A percentile compares a stretch with the other conserved stretches of the same genome.
phyloP scores from a whole-genome alignment of 345 rosid genomes.

The Eucalyptus rudis region DNA sequence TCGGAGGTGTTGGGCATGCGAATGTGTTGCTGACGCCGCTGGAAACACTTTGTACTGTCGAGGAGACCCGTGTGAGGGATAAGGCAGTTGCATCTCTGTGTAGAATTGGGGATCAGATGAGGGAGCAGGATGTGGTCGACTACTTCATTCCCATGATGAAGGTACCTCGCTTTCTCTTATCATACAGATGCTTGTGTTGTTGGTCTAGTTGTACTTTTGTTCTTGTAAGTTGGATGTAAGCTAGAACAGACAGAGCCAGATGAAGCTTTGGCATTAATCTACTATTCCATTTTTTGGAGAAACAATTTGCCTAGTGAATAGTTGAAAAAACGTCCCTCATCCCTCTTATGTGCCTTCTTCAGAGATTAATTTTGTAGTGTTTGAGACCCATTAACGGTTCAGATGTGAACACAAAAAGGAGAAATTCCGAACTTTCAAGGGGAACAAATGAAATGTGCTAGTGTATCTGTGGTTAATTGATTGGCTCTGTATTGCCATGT shows the following conservation, averaged over 20 bases:
- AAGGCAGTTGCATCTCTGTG: constrained; percentile 79
- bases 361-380: not conserved
- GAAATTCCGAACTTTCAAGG: not conserved
- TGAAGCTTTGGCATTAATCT: not conserved
- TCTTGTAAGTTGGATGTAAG: not conserved
- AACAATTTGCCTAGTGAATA: not conserved
- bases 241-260: not conserved
- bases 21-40: constrained; percentile 66
- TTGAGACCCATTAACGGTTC: not conserved
- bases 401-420: not conserved
- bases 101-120: constrained; percentile 85
- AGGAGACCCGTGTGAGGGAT: constrained; percentile 90
- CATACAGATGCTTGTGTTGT: not conserved
- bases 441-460: not conserved
- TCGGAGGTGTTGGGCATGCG: constrained; percentile 83
- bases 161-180: constrained; percentile 18
- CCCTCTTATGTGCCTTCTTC: not conserved
- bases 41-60: constrained; percentile 84
- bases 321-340: not conserved
- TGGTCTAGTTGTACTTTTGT: not conserved
- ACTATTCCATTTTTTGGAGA: not conserved
- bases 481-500: not conserved
- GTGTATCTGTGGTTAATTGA: not conserved
- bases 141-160: constrained; percentile 72
- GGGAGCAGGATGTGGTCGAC: constrained; percentile 64